These are phyloP conservation scores for Neofusicoccum parvum DNA, from an alignment of 2,329 filamentous ascomycete genomes.

Conservation along the genomic window DNA sequence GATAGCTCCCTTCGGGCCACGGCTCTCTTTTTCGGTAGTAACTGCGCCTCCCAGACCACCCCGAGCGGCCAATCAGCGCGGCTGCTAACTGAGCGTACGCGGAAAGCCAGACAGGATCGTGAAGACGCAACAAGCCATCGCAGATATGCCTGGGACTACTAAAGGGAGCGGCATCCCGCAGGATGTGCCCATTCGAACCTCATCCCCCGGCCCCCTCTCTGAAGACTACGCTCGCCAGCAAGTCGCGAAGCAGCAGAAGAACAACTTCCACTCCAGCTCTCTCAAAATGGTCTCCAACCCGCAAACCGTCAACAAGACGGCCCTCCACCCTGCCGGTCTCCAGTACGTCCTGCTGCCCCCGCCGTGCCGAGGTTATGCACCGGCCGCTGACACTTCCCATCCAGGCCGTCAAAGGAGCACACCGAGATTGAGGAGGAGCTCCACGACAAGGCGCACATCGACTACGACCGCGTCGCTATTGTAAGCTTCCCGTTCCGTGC, in stretches of 20 bases:
- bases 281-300: conserved; percentile 33
- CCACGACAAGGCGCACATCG: conserved; percentile 96
- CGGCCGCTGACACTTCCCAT: not conserved
- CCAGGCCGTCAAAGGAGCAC: conserved; percentile 64
- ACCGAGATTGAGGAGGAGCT: conserved; percentile 98
- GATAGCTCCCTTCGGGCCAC: conserved; percentile 16
- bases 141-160: conserved; percentile 38
- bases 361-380: conserved; percentile 9
- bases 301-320: conserved; percentile 81
- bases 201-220: conserved; percentile 51
- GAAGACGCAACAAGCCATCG: conserved; percentile 16
- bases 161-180: conserved; percentile 40
- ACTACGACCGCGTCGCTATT: conserved; percentile 98
- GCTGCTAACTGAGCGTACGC: conserved; percentile 13
- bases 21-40: conserved; percentile 19
- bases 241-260: conserved; percentile 59
- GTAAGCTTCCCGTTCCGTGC: conserved; percentile 55
- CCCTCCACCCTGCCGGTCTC: conserved; percentile 87
- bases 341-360: conserved; percentile 62
- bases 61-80: conserved; percentile 1
- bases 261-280: conserved; percentile 62
- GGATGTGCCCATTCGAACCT: conserved; percentile 29
- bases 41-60: conserved; percentile 19
- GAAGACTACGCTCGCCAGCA: conserved; percentile 60
- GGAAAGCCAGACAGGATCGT: conserved; percentile 20